Evolutionary conservation across 805 yeast species (phyloP).

Genomic region (Candida ortonii): DNA sequence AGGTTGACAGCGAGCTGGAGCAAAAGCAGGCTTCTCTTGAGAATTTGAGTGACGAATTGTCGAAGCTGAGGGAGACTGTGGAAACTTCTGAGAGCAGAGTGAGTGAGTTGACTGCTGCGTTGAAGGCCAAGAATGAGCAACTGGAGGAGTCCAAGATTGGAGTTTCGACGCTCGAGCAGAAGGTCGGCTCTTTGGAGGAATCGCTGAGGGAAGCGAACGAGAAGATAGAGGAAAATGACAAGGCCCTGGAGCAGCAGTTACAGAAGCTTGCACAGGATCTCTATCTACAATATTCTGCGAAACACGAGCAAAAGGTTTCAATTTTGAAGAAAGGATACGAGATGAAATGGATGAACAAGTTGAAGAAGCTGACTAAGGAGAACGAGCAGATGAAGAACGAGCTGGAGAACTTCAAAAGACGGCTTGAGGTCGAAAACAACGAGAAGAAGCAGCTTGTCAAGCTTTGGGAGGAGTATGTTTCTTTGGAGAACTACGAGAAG

Average conservation of each 20-base stretch:
- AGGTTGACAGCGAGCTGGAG: constrained; percentile 4
- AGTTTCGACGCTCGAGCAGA: constrained; percentile 13
- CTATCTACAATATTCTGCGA: constrained; percentile 70
- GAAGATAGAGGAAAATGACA: constrained; percentile 38
- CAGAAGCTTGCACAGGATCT: constrained; percentile 66
- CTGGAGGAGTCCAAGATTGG: constrained; percentile 15
- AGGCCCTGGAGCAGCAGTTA: constrained; percentile 50
- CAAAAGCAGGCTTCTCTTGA: constrained; percentile 13
- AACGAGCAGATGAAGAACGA: constrained; percentile 48
- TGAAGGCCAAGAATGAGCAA: constrained; percentile 16
- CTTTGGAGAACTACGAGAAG: constrained; percentile 27
- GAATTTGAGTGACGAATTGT: constrained; percentile 10
- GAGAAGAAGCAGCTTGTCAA: constrained; percentile 58
- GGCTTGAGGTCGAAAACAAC: constrained; percentile 47
- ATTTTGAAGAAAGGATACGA: constrained; percentile 59
- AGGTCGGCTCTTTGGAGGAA: constrained; percentile 19
- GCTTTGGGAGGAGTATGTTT: constrained; percentile 38
- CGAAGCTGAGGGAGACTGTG: constrained; percentile 3
- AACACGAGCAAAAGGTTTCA: constrained; percentile 70
- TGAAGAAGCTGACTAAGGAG: constrained; percentile 40
- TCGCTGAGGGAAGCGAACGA: constrained; percentile 18
- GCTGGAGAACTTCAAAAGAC: constrained; percentile 48
- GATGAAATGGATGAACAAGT: constrained; percentile 46
- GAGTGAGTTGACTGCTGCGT: constrained; percentile 7
- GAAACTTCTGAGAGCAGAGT: constrained; percentile 10